Base-by-base conservation (phyloP, 805 yeast genomes). In the Teunomyces tritomae region DNA sequence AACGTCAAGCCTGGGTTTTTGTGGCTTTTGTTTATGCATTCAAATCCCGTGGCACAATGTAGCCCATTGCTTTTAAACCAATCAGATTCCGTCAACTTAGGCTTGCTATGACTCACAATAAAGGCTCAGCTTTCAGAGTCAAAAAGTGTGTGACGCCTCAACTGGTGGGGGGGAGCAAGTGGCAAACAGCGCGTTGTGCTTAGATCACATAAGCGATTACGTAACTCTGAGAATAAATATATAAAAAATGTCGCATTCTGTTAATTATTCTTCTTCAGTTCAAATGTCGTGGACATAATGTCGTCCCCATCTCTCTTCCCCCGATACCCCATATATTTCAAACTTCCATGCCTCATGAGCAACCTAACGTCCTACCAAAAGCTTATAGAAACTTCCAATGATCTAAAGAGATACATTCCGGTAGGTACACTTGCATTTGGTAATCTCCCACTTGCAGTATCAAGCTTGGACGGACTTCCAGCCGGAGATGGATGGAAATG, bases 371-470 rank as follows among this genome's bases (percentile, higher is more conserved):
- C 40, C 14, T 37, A 37, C 29, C 40, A 45, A 26, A 42, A 54
- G 30, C 58, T 56, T 16, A 50, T 56, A 5, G 57, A 45, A 7
- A 58, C 74, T 40, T 62, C 78, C 46, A 79, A 78, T 57, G 67
- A 74, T 46, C 58, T 78, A 13, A 34, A 33, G 11, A 60, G 60
- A 4, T 69, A 75, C 16, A 53, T 70, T 4, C 80, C 81, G 0
- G 55, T 82, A 3, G 89, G 89, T 0, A 66, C 75, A 0, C 54
- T 84, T 1, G 70, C 67, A 53, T 64, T 78, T 42, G 57, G 63
- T 44, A 65, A 73, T 29, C 53, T 73, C 1, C 86, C 87, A 0
- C 48, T 63, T 1, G 53, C 67, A 3, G 64, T 69, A 0, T 63
- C 69, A 10, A 67, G 67, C 29, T 49, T 61, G 24, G 57, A 62